phyloP scores from a whole-genome alignment of 2,329 filamentous ascomycete genomes.

The Hirsutella thompsonii region DNA sequence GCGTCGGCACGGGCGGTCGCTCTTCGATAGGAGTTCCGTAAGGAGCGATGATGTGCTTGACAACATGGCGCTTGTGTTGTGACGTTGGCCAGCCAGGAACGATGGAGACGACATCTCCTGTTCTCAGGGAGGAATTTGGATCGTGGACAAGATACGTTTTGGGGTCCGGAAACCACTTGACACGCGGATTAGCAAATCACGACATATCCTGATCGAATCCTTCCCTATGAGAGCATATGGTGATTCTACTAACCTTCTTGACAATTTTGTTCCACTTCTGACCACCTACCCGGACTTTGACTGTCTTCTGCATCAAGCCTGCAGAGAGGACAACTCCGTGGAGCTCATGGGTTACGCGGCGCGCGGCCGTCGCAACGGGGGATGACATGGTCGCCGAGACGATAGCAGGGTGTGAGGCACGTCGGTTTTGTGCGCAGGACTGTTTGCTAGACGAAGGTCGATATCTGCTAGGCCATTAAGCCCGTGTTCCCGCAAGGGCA shows the following conservation, averaged over 20 bases:
- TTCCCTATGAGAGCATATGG: conserved; percentile 21
- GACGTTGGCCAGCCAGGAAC: conserved; percentile 51
- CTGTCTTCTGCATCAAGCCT: conserved; percentile 65
- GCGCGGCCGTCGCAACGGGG: conserved; percentile 26
- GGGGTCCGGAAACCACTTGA: conserved; percentile 44
- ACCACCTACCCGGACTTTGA: conserved; percentile 62
- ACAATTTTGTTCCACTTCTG: conserved; percentile 62
- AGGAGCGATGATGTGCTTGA: conserved; percentile 63
- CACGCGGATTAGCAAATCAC: background rate
- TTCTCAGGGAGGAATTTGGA: conserved; percentile 57
- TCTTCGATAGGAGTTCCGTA: conserved; percentile 48
- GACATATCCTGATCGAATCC: background rate
- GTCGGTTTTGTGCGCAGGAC: no score
- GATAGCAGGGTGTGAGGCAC: background rate
- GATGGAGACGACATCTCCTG: conserved; percentile 66
- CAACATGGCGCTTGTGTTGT: conserved; percentile 58
- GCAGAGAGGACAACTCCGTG: conserved; percentile 65
- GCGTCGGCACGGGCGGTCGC: conserved; percentile 51
- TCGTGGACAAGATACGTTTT: conserved; percentile 64
- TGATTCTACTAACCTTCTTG: no score
- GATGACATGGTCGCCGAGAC: conserved; percentile 21
- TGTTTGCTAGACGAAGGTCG: no score
- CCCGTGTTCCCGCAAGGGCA: no score
- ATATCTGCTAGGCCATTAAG: no score
- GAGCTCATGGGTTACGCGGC: conserved; percentile 35